These are phyloP conservation scores for Cordia subcordata DNA, from an alignment of 257 asterid genomes.

Conservation along the genomic window DNA sequence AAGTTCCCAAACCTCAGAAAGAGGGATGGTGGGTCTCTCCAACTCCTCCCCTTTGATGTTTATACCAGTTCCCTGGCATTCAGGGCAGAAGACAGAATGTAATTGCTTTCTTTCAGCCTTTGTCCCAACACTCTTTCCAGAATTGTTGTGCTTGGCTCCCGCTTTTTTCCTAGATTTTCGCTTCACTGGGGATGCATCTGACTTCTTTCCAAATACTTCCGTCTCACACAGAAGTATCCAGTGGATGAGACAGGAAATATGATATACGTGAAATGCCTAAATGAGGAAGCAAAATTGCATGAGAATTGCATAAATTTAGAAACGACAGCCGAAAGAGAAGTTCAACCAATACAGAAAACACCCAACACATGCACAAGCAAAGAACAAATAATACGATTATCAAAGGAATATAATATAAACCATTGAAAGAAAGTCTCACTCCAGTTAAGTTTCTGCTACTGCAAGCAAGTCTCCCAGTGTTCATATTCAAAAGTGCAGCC, in stretches of 20 bases:
- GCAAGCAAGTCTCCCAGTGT: conserved; percentile 81
- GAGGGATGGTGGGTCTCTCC: conserved; percentile 77
- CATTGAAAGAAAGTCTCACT: conserved; percentile 32
- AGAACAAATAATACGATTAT: neutral
- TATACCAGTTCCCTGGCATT: conserved; percentile 92
- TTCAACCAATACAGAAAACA: neutral
- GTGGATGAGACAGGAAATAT: conserved; percentile 79
- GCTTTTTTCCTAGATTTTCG: conserved; percentile 49
- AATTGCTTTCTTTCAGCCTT: conserved; percentile 26
- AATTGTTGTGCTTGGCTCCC: conserved; percentile 39
- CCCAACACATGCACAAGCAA: neutral
- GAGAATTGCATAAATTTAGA: neutral
- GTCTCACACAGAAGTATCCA: conserved; percentile 83
- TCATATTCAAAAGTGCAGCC: conserved; percentile 70
- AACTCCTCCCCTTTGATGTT: conserved; percentile 42
- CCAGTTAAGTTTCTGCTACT: conserved; percentile 89
- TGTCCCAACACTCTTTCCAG: conserved; percentile 27
- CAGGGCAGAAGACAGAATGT: conserved; percentile 62
- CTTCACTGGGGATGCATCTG: conserved; percentile 36
- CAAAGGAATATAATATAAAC: neutral
- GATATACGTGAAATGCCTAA: conserved; percentile 90
- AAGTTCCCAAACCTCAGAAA: conserved; percentile 52
- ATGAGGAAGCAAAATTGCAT: conserved; percentile 6
- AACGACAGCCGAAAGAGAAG: conserved; percentile 2
- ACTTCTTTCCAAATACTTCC: conserved; percentile 41